Conservation (phyloP, 140 eudicot genomes). For the Flaveria floridana region DNA sequence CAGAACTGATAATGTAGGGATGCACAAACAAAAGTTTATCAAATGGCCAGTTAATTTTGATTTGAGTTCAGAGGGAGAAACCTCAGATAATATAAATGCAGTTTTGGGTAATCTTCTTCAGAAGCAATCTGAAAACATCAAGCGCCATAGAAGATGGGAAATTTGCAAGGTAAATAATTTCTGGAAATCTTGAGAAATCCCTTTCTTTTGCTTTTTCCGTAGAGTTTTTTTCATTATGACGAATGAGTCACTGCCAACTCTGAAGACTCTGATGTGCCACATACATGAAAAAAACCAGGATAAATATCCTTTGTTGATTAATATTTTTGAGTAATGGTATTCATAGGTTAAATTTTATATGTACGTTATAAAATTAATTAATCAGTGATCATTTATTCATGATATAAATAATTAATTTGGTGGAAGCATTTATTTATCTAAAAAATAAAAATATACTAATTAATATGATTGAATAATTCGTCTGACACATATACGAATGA, state of each 20-base stretch:
- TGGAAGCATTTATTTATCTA: not conserved
- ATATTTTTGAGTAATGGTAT: not conserved
- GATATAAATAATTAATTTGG: not conserved
- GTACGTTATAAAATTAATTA: not conserved
- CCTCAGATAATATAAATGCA: constrained; percentile 42
- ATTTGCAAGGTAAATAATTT: constrained; percentile 59
- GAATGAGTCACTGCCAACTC: not conserved
- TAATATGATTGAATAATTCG: not conserved
- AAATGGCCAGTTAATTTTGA: constrained; percentile 56
- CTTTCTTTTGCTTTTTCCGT: not conserved
- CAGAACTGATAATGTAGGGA: constrained; percentile 54
- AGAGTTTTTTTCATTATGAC: not conserved
- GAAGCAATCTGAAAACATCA: constrained; percentile 62
- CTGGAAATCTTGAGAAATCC: not conserved
- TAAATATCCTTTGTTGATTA: not conserved
- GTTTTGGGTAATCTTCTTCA: constrained; percentile 42
- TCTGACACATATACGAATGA: not conserved
- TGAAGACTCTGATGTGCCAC: not conserved
- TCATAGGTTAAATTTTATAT: not conserved
- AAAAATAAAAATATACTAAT: not conserved
- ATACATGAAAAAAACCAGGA: not conserved
- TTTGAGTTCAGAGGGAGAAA: constrained; percentile 42
- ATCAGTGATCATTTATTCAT: not conserved
- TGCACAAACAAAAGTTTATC: constrained; percentile 50
- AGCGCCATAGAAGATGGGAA: constrained; percentile 95